These are phyloP conservation scores for Beta macrorhiza DNA, from an alignment of 179 eudicot species.

Conservation along the genomic window DNA sequence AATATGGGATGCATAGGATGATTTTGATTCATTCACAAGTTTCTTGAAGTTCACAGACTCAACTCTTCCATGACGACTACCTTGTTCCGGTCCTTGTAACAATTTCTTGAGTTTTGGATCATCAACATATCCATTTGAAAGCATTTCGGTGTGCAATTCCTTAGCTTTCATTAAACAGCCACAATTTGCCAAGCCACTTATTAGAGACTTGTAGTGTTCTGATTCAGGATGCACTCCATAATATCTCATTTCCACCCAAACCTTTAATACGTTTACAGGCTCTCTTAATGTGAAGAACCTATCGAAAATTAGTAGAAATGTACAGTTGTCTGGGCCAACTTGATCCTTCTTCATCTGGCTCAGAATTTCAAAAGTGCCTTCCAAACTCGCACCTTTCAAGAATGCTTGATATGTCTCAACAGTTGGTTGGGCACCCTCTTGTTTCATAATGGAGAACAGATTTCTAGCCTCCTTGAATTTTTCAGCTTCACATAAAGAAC, in stretches of 20 bases:
- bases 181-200: slow-evolving; percentile 53
- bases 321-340: slow-evolving; percentile 60
- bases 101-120: slow-evolving; percentile 34
- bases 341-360: slow-evolving; percentile 57
- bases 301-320: slow-evolving; percentile 51
- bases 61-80: slow-evolving; percentile 13
- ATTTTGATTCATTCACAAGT: not conserved
- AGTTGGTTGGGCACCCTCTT: slow-evolving; percentile 52
- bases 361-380: slow-evolving; percentile 53
- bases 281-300: slow-evolving; percentile 50
- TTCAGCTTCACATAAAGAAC: slow-evolving; percentile 68
- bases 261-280: slow-evolving; percentile 61
- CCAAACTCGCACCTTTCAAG: slow-evolving; percentile 43
- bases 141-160: slow-evolving; percentile 69
- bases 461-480: slow-evolving; percentile 72
- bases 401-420: slow-evolving; percentile 71
- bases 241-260: slow-evolving; percentile 67
- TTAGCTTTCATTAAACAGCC: slow-evolving; percentile 62
- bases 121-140: slow-evolving; percentile 34
- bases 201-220: slow-evolving; percentile 48
- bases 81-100: slow-evolving; percentile 23
- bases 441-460: slow-evolving; percentile 53
- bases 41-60: slow-evolving; percentile 12
- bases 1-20: slow-evolving; percentile 6
- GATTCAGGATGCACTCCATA: slow-evolving; percentile 48